Evolutionary conservation across 176 grass and related monocot species (phyloP).

Genomic region (Oryza longistaminata): DNA sequence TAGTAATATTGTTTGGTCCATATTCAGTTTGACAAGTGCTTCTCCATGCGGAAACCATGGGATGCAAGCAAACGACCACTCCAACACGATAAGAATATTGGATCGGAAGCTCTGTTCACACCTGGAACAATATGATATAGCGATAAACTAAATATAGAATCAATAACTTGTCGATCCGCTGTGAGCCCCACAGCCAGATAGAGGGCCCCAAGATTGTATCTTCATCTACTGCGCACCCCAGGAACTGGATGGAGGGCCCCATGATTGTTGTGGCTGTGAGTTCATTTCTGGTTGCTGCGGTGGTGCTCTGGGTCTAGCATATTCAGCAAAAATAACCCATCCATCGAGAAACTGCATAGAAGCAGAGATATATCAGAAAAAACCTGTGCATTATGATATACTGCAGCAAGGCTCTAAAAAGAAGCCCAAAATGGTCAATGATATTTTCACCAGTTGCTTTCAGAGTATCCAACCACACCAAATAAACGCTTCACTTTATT

Average conservation of each 20-base stretch:
- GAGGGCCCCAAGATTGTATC: neutral
- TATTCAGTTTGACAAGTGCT: neutral
- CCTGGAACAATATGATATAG: constrained; percentile 19
- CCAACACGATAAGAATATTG: constrained; percentile 39
- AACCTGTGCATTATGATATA: neutral
- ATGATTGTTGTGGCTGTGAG: constrained; percentile 39
- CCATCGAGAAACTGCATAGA: constrained; percentile 81
- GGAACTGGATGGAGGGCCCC: constrained; percentile 46
- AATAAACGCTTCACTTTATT: neutral
- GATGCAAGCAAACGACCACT: constrained; percentile 4
- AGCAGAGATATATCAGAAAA: constrained; percentile 26
- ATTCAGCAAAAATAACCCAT: constrained; percentile 96
- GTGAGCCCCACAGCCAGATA: constrained; percentile 1
- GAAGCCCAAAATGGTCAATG: neutral
- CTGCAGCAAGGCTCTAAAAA: neutral
- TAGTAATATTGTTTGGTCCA: constrained; percentile 31
- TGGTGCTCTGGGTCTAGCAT: constrained; percentile 55
- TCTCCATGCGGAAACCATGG: constrained; percentile 29
- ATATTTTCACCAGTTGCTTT: neutral
- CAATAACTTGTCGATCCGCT: neutral
- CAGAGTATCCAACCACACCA: neutral
- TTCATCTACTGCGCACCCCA: constrained; percentile 46
- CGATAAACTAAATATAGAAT: constrained; percentile 27
- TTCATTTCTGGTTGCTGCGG: constrained; percentile 36
- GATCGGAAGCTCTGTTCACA: constrained; percentile 29